These are phyloP conservation scores for Daldinia sp. DNA, from an alignment of 2,329 filamentous ascomycete genomes.

Conservation along the genomic window DNA sequence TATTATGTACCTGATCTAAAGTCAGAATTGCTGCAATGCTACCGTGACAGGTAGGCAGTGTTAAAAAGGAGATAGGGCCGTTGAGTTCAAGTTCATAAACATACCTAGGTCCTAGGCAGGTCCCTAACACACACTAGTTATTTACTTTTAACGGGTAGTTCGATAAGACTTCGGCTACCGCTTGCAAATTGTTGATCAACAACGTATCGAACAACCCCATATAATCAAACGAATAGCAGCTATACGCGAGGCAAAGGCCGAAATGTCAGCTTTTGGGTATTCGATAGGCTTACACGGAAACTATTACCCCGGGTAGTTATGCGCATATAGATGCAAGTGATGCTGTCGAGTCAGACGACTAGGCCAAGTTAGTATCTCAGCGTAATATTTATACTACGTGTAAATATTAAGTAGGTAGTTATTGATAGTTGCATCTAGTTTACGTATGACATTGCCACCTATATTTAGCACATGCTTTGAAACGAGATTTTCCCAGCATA, in stretches of 20 bases:
- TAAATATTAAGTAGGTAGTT: neutral
- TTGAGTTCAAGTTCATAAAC: neutral
- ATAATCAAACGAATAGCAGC: neutral
- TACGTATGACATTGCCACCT: neutral
- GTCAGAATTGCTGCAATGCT: conserved; percentile 12
- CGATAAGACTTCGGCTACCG: neutral
- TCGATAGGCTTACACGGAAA: conserved; percentile 2
- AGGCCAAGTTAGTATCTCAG: neutral
- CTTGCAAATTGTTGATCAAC: conserved; percentile 7
- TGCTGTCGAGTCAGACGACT: neutral
- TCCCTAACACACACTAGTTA: neutral
- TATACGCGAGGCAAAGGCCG: neutral
- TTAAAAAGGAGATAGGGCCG: neutral
- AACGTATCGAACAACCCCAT: neutral
- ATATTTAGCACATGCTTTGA: neutral
- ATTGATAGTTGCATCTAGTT: no score
- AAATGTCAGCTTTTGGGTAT: conserved; percentile 5
- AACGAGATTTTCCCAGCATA: neutral
- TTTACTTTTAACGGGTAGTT: conserved; percentile 7
- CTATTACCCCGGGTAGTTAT: neutral
- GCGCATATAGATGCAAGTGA: conserved; percentile 14
- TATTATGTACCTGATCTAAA: conserved; percentile 1
- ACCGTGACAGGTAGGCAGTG: conserved; percentile 9
- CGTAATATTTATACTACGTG: neutral
- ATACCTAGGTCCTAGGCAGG: neutral